phyloP scores from a whole-genome alignment of 345 rosid genomes.

The Eucalyptus pauciflora region DNA sequence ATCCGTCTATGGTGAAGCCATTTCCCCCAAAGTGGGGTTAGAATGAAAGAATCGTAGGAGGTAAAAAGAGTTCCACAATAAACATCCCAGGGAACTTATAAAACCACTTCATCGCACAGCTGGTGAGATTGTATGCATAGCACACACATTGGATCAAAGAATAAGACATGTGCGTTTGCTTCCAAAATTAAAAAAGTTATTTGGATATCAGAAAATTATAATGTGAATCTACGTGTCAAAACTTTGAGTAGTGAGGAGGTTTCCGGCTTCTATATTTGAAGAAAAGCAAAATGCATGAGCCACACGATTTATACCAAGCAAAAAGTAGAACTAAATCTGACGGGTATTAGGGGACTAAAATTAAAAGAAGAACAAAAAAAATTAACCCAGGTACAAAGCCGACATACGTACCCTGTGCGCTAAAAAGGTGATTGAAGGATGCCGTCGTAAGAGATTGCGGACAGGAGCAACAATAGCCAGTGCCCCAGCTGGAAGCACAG shows the following conservation, averaged over 20 bases:
- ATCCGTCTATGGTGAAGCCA: neutral
- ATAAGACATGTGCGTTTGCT: neutral
- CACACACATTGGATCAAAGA: neutral
- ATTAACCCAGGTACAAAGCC: neutral
- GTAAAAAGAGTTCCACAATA: too few relatives aligned
- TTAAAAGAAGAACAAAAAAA: neutral
- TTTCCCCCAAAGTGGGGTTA: neutral
- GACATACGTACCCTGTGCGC: too few relatives aligned
- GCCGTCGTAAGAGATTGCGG: too few relatives aligned
- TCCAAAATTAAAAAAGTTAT: neutral
- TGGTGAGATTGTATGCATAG: neutral
- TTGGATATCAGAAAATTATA: neutral
- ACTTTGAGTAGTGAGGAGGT: too few relatives aligned
- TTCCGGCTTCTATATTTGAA: too few relatives aligned
- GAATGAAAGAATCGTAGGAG: too few relatives aligned
- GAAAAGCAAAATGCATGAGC: too few relatives aligned
- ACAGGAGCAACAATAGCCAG: too few relatives aligned
- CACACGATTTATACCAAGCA: neutral
- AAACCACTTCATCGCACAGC: neutral
- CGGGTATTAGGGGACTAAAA: neutral
- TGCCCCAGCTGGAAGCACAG: too few relatives aligned
- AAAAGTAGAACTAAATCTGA: neutral
- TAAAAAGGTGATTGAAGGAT: too few relatives aligned
- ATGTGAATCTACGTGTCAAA: too few relatives aligned
- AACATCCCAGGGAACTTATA: neutral